phyloP scores from a whole-genome alignment of 2,329 filamentous ascomycete species.

The Alternaria arborescens region DNA sequence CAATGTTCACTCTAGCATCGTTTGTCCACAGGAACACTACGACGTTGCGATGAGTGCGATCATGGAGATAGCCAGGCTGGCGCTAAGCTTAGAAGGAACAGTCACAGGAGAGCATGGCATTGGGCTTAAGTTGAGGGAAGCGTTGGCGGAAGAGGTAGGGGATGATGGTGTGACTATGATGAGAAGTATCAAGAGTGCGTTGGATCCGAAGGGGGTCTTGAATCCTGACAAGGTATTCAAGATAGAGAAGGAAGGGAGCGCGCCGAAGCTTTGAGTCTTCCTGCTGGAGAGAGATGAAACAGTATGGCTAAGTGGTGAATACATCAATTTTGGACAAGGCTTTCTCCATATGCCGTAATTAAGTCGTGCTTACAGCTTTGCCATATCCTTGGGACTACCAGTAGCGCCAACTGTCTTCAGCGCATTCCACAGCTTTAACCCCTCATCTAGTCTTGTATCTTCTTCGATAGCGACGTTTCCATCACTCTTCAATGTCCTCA shows the following conservation, averaged over 20 bases:
- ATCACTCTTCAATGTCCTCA: slow-evolving; percentile 57
- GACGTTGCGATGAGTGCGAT: slow-evolving; percentile 37
- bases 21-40: slow-evolving; percentile 39
- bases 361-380: slow-evolving; percentile 16
- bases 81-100: slow-evolving; percentile 82
- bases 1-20: slow-evolving; percentile 48
- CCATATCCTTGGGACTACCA: slow-evolving; percentile 10
- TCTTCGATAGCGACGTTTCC: slow-evolving; percentile 57
- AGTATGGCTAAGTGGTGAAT: neutral
- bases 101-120: slow-evolving; percentile 87
- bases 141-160: slow-evolving; percentile 79
- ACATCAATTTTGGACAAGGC: neutral
- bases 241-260: slow-evolving; percentile 46
- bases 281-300: no score
- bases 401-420: slow-evolving; percentile 39
- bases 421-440: slow-evolving; percentile 58
- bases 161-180: slow-evolving; percentile 77
- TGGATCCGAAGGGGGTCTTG: slow-evolving; percentile 74
- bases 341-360: neutral
- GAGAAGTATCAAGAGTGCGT: slow-evolving; percentile 80
- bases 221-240: slow-evolving; percentile 71
- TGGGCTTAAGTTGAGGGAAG: slow-evolving; percentile 82
- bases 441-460: slow-evolving; percentile 59
- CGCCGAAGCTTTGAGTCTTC: neutral
- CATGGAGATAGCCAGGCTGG: slow-evolving; percentile 76